Base-by-base conservation (phyloP, 768 basidiomycete genomes). In the Collybiopsis luxurians region DNA sequence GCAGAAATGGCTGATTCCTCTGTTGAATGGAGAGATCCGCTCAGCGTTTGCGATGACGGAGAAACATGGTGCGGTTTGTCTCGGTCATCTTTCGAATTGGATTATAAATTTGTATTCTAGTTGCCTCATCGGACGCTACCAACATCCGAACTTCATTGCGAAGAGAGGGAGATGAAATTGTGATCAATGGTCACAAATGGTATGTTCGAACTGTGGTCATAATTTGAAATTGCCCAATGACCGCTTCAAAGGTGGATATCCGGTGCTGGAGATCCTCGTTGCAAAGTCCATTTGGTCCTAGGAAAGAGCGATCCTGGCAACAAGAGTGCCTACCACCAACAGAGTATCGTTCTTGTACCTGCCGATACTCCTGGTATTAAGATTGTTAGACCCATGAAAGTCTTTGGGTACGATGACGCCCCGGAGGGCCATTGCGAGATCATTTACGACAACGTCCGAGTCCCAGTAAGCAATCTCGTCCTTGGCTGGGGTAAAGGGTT, bases 41-140 rank as follows among this genome's bases (percentile, higher is more conserved):
- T 93, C 90, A 17, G 87, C 95, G 6, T 99, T 99, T 66, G 81
- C 95, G 40, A 99, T 99, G 97, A 99, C 97, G 1, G 97, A 99
- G 73, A 85, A 87, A 63, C 86, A 90, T 64, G 87, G 94, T 91
- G 50, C 50, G 67, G n/a, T 24, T 26, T 34, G 17, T 42, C 6
- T n/a, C 17, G 61, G 39, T 54, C 57, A 21, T 64, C 45, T 50
- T 34, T 23, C 21, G 46, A 13, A 10, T 51, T 38, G 30, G 47
- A 17, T 34, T 39, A 27, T 27, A 21, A 46, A 3, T 26, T 48
- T 24, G 44, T 58, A 12, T 36, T 40, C 17, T 49, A 90, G 92
- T 95, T 54, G 86, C 94, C n/a, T 95, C 92, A 3, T 95, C 92
- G 23, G 95, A 97, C 72, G 97, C 97, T 5, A 96, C 87, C 52